Base-by-base conservation (phyloP, 768 basidiomycete genomes). In the Piloderma croceum region DNA sequence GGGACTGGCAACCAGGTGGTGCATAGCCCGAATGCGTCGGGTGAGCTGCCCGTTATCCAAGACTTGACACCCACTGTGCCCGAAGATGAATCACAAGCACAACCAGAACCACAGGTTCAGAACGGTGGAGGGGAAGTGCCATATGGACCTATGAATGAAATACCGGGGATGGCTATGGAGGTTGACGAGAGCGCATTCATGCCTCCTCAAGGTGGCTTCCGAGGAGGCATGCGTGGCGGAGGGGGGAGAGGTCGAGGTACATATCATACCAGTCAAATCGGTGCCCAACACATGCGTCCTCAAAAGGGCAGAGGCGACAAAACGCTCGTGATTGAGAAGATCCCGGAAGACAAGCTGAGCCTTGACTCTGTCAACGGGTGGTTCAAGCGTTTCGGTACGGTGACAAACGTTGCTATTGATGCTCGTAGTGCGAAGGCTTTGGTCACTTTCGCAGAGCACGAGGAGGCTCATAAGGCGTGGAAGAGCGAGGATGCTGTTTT, bases 401-500 rank as follows among this genome's bases (percentile, higher is more conserved):
- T 97, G 45, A 91, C 90, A 10, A 90, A 92, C 48, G 87, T 96
- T 37, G 90, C 89, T 5, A 78, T 96, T 36, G 91, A 97, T 57
- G 64, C 65, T n/a, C 57, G 63, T 15, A 76, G 69, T 33, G 73
- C 77, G 33, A 90, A 92, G 57, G 91, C 91, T 0, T 64, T 97
- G 36, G 85, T 97, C 47, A 90, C 85, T 48, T 97, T 96, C 61
- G 71, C 77, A 24, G 76, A 71, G 7, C 90, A 92, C 56, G 76
- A 75, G 17, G 86, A 92, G 52, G 93, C 93, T 0, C 79, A 84
- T 53, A 75, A 77, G 10, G 93, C 93, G 1, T 91, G 92, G 87
- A 89, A 88, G 59, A 80, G 81, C 19, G 88, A 93, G 60, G 90
- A 94, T 47, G 90, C 92, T n/a, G 84, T 96, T 11, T 96, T 96